Evolutionary conservation across 495 filamentous ascomycete species (phyloP).

Genomic region (Lasiosphaeriaceae sp.): DNA sequence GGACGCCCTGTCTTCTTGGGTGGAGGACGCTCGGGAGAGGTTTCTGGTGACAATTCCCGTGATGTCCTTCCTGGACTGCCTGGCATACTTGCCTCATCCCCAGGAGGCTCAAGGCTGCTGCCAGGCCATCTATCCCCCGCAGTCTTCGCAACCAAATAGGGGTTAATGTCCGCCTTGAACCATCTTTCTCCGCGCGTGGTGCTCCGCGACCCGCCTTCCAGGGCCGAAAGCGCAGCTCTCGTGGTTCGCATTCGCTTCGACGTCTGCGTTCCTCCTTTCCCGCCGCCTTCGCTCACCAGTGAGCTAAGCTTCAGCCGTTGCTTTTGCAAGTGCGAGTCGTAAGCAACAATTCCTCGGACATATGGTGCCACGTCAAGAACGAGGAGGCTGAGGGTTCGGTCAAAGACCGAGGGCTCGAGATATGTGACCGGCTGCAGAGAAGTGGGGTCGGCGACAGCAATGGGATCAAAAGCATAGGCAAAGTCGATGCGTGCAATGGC

Average conservation of each 20-base stretch:
- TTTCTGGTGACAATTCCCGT: background rate
- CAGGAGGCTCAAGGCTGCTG: conserved; percentile 31
- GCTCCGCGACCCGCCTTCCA: conserved; percentile 74
- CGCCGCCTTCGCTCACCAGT: conserved; percentile 52
- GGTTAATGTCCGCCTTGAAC: conserved; percentile 67
- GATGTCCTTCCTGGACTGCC: background rate
- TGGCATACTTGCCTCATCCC: background rate
- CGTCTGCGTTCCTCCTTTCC: conserved; percentile 32
- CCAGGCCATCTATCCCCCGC: conserved; percentile 58
- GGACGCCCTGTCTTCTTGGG: conserved; percentile 1
- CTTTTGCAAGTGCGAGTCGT: conserved; percentile 65
- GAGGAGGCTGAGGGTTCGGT: conserved; percentile 60
- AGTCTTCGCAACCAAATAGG: conserved; percentile 59
- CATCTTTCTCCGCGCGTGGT: conserved; percentile 72
- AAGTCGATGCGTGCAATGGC: conserved; percentile 39
- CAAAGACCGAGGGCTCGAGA: conserved; percentile 62
- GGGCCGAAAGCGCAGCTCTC: conserved; percentile 71
- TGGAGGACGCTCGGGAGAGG: conserved; percentile 2
- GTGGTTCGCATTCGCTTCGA: conserved; percentile 71
- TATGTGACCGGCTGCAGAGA: conserved; percentile 29
- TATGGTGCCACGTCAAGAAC: conserved; percentile 79
- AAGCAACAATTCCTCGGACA: conserved; percentile 71
- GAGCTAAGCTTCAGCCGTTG: conserved; percentile 60
- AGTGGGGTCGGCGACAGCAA: conserved; percentile 43
- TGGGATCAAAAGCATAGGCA: conserved; percentile 54